Conservation (phyloP, 2,329 filamentous ascomycete species). For the Trichophyton rubrum region DNA sequence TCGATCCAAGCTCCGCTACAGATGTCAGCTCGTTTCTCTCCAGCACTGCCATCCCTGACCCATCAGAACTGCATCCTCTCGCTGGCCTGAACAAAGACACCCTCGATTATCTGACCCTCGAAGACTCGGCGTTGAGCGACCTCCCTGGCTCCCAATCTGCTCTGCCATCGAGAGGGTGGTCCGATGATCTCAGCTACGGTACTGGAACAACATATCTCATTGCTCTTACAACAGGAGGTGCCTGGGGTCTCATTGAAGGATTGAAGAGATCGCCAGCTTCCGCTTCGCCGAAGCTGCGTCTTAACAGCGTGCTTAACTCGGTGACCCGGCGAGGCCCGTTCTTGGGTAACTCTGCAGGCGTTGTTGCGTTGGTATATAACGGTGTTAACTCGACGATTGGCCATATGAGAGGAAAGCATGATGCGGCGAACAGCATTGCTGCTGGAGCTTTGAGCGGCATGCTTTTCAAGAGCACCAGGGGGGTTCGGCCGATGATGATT, state of each 20-base stretch:
- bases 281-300: constrained; percentile 75
- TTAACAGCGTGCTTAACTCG: constrained; percentile 91
- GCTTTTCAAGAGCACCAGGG: constrained; percentile 92
- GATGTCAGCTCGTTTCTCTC: constrained; percentile 81
- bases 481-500: constrained; percentile 83
- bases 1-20: constrained; percentile 60
- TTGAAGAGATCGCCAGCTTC: constrained; percentile 57
- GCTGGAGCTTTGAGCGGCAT: constrained; percentile 83
- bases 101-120: constrained; percentile 87
- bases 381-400: constrained; percentile 77
- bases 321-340: constrained; percentile 89
- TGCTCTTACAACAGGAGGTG: constrained; percentile 74
- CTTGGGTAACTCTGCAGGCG: constrained; percentile 88
- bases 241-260: constrained; percentile 86
- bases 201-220: constrained; percentile 87
- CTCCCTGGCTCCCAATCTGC: constrained; percentile 76
- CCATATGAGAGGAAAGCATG: constrained; percentile 69
- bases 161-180: constrained; percentile 90
- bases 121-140: constrained; percentile 79
- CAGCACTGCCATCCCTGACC: constrained; percentile 65
- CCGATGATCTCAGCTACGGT: constrained; percentile 95
- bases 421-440: constrained; percentile 73
- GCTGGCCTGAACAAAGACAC: constrained; percentile 86
- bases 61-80: constrained; percentile 78
- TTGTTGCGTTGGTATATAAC: constrained; percentile 94